Evolutionary conservation across 768 basidiomycete species (phyloP).

Genomic region (Lactifluus echinatus): DNA sequence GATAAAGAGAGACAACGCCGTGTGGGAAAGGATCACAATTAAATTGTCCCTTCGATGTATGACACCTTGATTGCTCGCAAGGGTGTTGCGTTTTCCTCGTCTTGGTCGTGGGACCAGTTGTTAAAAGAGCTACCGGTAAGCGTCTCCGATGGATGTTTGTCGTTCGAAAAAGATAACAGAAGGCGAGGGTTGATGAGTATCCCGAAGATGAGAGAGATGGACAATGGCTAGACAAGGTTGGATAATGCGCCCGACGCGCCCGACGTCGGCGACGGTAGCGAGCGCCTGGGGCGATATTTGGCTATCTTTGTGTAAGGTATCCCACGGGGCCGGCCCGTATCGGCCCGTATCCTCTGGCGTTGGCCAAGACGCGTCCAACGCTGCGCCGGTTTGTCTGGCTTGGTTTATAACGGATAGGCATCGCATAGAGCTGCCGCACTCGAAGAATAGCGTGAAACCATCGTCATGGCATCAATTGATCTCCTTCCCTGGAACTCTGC

Average conservation of each 20-base stretch:
- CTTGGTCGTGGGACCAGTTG: background rate
- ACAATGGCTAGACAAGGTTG: background rate
- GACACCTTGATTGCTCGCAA: background rate
- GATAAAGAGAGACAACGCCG: background rate
- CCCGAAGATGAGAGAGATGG: background rate
- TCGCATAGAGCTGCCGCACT: background rate
- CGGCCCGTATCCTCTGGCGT: background rate
- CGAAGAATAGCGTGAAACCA: background rate
- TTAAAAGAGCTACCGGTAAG: background rate
- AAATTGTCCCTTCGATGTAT: background rate
- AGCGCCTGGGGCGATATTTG: constrained; percentile 17
- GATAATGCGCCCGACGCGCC: constrained; percentile 21
- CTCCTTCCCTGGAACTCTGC: constrained; percentile 20
- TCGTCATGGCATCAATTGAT: constrained; percentile 3
- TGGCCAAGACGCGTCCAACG: background rate
- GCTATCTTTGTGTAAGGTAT: constrained; percentile 15
- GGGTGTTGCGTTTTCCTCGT: background rate
- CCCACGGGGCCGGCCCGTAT: constrained; percentile 5
- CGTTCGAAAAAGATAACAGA: background rate
- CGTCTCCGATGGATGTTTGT: background rate
- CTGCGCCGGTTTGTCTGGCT: background rate
- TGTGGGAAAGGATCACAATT: background rate
- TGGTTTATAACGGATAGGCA: background rate
- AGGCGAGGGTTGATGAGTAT: background rate
- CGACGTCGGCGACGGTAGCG: constrained; percentile 20